These are phyloP conservation scores for Coemansia sp. DNA, from an alignment of 192 early-diverging fungal genomes.

Conservation along the genomic window DNA sequence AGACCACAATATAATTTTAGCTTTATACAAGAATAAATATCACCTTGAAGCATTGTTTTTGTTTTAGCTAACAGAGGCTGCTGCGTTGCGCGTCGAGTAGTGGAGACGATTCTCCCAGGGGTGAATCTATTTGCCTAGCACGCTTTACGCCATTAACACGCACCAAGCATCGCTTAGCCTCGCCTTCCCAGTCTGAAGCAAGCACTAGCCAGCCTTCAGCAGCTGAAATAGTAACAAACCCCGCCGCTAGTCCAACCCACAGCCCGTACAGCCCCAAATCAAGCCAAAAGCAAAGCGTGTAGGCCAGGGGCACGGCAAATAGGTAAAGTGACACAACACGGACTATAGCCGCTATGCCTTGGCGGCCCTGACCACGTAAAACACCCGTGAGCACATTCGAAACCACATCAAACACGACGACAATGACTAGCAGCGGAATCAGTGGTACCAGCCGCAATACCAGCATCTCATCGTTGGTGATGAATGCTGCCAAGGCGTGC, in stretches of 20 bases:
- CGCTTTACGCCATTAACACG: conserved; percentile 18
- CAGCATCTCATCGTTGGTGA: conserved; percentile 40
- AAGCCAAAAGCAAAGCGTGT: conserved; percentile 57
- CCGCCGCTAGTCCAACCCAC: conserved; percentile 62
- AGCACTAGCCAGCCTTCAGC: conserved; percentile 47
- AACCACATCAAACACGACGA: conserved; percentile 58
- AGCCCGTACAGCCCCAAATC: conserved; percentile 65
- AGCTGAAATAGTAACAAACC: conserved; percentile 30
- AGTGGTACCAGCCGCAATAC: conserved; percentile 25
- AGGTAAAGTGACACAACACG: conserved; percentile 58
- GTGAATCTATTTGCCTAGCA: conserved; percentile 19
- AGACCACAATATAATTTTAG: background rate
- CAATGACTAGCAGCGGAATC: conserved; percentile 41
- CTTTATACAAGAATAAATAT: background rate
- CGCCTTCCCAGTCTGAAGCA: conserved; percentile 43
- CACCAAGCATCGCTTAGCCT: conserved; percentile 31
- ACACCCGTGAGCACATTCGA: conserved; percentile 66
- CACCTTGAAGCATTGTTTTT: background rate
- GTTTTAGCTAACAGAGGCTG: background rate
- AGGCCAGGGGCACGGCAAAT: conserved; percentile 59
- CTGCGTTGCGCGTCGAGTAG: conserved; percentile 18
- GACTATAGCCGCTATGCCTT: conserved; percentile 58
- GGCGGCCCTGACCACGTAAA: conserved; percentile 61
- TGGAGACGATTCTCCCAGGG: conserved; percentile 26
- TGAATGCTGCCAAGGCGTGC: conserved; percentile 59